These are phyloP conservation scores for Apiotrichum laibachii DNA, from an alignment of 1,284 basidiomycete genomes.

Conservation along the genomic window DNA sequence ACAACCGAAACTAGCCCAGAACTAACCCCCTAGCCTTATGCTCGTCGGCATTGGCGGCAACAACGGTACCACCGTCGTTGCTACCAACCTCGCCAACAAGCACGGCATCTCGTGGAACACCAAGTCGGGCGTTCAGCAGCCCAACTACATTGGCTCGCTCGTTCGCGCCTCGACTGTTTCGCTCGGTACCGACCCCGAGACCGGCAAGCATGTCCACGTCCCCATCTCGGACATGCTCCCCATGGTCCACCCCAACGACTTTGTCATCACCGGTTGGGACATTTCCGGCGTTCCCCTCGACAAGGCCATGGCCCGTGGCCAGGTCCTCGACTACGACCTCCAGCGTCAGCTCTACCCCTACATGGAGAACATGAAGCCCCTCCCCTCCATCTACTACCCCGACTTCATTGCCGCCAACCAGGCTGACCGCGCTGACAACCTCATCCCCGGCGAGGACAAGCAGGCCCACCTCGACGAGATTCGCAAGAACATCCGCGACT, in stretches of 20 bases:
- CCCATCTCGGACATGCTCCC: constrained; percentile 91
- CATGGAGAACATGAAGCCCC: constrained; percentile 78
- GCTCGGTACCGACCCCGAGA: constrained; percentile 76
- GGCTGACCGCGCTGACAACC: constrained; percentile 82
- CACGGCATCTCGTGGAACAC: constrained; percentile 95
- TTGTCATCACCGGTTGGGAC: constrained; percentile 97
- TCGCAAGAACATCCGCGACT: constrained; percentile 86
- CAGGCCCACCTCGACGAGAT: constrained; percentile 87
- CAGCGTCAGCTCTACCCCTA: constrained; percentile 89
- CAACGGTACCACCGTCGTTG: constrained; percentile 92
- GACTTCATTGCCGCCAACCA: constrained; percentile 98
- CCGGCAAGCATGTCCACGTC: constrained; percentile 88
- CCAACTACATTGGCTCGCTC: constrained; percentile 90
- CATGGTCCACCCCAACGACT: constrained; percentile 98
- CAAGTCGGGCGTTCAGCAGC: constrained; percentile 85
- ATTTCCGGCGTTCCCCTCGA: constrained; percentile 84
- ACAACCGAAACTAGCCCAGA: constrained; percentile 21
- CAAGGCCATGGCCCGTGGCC: constrained; percentile 87
- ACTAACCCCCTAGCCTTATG: constrained; percentile 69
- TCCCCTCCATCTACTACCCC: constrained; percentile 91
- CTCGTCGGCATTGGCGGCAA: constrained; percentile 96
- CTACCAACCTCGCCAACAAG: constrained; percentile 93
- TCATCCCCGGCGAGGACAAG: constrained; percentile 83
- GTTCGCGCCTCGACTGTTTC: constrained; percentile 92
- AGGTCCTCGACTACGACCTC: constrained; percentile 94